Base-by-base conservation (phyloP, 257 asterid species). In the Solanum virginianum region DNA sequence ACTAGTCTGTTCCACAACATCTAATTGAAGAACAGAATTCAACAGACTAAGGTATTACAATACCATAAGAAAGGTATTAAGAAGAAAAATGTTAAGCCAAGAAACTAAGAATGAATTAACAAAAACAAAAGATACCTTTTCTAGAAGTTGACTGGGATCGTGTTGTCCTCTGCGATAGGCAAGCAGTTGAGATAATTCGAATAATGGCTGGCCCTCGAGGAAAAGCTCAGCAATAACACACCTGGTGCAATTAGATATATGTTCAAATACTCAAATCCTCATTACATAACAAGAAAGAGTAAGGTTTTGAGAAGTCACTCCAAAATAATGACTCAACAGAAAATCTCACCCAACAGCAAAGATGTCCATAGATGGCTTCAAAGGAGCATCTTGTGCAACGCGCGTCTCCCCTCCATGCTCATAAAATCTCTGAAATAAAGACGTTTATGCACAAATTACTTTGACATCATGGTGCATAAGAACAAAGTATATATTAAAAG, bases 181-280 rank as follows among this genome's bases (percentile, higher is more conserved):
- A 89, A 95, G 99, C 86, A 97, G 90, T 85, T 97, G 99, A 86
- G 99, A 94, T 90, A 95, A 91, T 89, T 97, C 99, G 87, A 97
- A 97, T 88, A 97, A 88, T 39, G 98, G 98, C 86, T 95, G 99
- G 84, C 99, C 98, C 91, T 97, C 99, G 81, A 95, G 97, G 89
- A 97, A 97, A 88, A 97, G 98, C 94, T 97, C 99, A 62, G 98
- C 99, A 89, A 97, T 92, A 87, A 97, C 99, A 92, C 99, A 97
- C 91, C 99, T 97, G 94, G 88, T 86, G 79, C 86, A 89, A 87
- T 39, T 69, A 59, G 13, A 26, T 47, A 55, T 32, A 83, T 49
- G 81, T 83, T 62, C 66, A 51, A 29, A 83, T 51, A 83, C 65
- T 83, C 36, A 43, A 69, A 69, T 32, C 10, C 26, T 26, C 18